phyloP scores from a whole-genome alignment of 495 filamentous ascomycete genomes.

The Rostrohypoxylon terebratum region DNA sequence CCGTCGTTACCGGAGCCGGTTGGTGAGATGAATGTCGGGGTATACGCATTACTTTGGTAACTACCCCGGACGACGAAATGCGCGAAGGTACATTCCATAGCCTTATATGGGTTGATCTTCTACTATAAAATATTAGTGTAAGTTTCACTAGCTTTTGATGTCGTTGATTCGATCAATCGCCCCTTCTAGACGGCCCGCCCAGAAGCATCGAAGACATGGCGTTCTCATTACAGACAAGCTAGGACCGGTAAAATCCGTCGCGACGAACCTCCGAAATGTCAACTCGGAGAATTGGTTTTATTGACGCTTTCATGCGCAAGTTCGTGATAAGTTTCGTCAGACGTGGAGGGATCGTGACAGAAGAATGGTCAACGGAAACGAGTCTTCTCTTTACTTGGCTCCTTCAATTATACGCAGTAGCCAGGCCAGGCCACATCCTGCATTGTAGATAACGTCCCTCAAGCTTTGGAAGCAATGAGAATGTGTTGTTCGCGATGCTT shows the following conservation, averaged over 20 bases:
- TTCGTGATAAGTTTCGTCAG: neutral
- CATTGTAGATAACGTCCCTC: too few relatives aligned
- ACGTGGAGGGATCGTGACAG: neutral
- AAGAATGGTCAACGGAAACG: neutral
- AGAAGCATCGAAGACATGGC: conserved; percentile 1
- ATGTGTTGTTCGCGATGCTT: neutral
- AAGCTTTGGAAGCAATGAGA: neutral
- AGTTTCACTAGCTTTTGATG: neutral
- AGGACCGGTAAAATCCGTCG: neutral
- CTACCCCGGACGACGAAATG: neutral
- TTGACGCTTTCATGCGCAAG: neutral
- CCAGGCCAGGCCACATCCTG: too few relatives aligned
- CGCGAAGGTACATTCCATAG: neutral
- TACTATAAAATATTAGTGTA: neutral
- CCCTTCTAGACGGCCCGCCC: neutral
- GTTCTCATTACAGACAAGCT: neutral
- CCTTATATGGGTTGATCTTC: neutral
- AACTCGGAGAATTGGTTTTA: neutral
- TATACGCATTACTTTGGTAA: neutral
- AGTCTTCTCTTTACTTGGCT: neutral
- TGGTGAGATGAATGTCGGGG: neutral
- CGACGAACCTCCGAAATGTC: neutral
- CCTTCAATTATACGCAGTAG: neutral
- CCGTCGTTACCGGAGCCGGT: neutral
- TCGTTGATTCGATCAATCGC: neutral